Evolutionary conservation across 2,329 filamentous ascomycete genomes (phyloP), one percentile per base, ranked within the genome.

Genomic region (Setomelanomma holmii): DNA sequence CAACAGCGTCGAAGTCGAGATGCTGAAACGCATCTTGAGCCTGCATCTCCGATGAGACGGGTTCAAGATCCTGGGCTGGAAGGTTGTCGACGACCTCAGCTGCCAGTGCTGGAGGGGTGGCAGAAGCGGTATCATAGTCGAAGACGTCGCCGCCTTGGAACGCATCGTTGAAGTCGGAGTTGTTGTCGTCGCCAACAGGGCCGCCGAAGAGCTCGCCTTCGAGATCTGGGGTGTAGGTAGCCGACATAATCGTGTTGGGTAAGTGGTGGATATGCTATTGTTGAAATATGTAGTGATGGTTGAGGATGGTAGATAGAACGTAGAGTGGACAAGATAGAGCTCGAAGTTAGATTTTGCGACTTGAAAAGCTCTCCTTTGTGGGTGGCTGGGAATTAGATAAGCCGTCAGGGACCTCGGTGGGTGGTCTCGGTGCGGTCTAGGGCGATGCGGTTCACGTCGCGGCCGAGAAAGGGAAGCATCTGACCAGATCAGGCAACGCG

Each of bases 341-440:
- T 34, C 21, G 22, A 44, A 21, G 16, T 34, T 34, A 19, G n/a
- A 16, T 17, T 20, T 19, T 12, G 11, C 6, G 14, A 44, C n/a
- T 14, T 20, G 33, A n/a, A 44, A 34, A n/a, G 8, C 16, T 19
- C 4, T 33, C 19, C 41, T 34, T 44, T 44, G 41, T 44, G 24
- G 27, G 41, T 35, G 41, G 41, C 41, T 44, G 41, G 41, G 27
- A n/a, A 20, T 35, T 33, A 35, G 6, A 20, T 34, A 44, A 44
- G 16, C 41, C 14, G 27, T n/a, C 27, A 14, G 27, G 14, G 27
- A 8, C 14, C 27, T 14, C 14, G 27, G 14, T 10, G 10, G 27
- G 27, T 30, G 10, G 10, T 14, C 14, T 30, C 27, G 14, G 10
- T 14, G 27, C 27, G 10, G 5, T 8, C 10, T 14, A 30, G 27